Base-by-base conservation (phyloP, 2,329 filamentous ascomycete genomes). In the Scedosporium aurantiacum region DNA sequence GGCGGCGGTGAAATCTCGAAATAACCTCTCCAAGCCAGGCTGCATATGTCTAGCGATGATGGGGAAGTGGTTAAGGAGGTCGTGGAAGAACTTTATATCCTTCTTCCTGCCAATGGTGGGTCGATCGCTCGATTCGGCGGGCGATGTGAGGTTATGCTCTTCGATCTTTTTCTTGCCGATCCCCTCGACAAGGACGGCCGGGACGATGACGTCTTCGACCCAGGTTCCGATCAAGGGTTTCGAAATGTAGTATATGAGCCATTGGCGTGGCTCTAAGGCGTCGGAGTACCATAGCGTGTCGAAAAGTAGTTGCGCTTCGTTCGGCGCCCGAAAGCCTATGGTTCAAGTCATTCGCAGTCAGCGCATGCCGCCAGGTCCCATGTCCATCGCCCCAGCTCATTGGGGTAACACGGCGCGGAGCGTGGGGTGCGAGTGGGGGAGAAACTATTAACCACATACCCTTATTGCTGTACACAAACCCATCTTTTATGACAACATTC, bases 21-120 rank as follows among this genome's bases (percentile, higher is more conserved):
- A 96, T 27, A 97, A 76, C 68, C 87, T 87, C 69, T 99, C 93
- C 40, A 99, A 75, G 0, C 94, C 94, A 1, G 88, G 84, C 67
- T 97, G 91, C 91, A 99, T 96, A 73, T 99, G 94, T 63, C 90
- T 84, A 25, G 92, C 91, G 67, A 99, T 97, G 83, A 96, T 89
- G 1, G 94, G 94, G 66, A 97, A 99, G 67, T 91, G 86, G 66
- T 90, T 89, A 50, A 99, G 80, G 14, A 99, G 80, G 65, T 97
- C 94, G 63, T 88, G 87, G 70, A 99, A 99, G 40, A 84, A 90
- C 74, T 87, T 91, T 71, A 99, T 88, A 63, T 96, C 90, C 74
- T 96, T 97, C 76, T 96, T 97, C 64, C 82, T 82, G 5, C 85
- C 83, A 47, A 80, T 71, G 32, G 79, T 74, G 2, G 72, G 64